phyloP scores from a whole-genome alignment of 352 stramenopile species.

The Phytophthora brassicae region DNA sequence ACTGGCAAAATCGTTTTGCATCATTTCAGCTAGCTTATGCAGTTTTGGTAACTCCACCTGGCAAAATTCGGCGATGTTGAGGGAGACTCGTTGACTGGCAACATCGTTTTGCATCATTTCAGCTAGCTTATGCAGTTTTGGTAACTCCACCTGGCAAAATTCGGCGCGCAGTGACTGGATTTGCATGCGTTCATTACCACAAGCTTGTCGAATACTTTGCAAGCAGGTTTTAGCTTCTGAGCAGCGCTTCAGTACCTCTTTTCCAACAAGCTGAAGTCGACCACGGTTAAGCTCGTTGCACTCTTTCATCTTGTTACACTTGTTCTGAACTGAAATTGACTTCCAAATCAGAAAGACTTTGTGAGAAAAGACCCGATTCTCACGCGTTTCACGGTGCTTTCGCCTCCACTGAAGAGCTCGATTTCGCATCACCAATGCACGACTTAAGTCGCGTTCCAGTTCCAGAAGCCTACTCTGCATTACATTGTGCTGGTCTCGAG shows the following conservation, averaged over 20 bases:
- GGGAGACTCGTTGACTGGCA: slow-evolving; percentile 8
- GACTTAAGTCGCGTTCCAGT: slow-evolving; percentile 24
- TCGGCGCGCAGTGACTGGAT: slow-evolving; percentile 25
- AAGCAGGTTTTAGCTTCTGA: slow-evolving; percentile 13
- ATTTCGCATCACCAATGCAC: slow-evolving; percentile 34
- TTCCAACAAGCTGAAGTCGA: slow-evolving; percentile 10
- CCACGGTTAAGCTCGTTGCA: slow-evolving; percentile 12
- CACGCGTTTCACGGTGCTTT: slow-evolving; percentile 14
- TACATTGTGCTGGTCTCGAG: slow-evolving; percentile 14
- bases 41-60: slow-evolving; percentile 22
- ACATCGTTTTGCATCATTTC: slow-evolving; percentile 6
- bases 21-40: slow-evolving; percentile 3
- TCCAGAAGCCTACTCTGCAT: slow-evolving; percentile 18
- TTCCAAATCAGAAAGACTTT: slow-evolving; percentile 39
- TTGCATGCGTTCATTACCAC: slow-evolving; percentile 2
- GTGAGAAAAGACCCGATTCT: not conserved
- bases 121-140: slow-evolving; percentile 15
- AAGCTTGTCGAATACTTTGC: slow-evolving; percentile 9
- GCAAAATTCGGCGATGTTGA: slow-evolving; percentile 27
- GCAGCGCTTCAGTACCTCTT: slow-evolving; percentile 14
- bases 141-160: slow-evolving; percentile 14
- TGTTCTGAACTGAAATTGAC: slow-evolving; percentile 10
- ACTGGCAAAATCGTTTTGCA: slow-evolving; percentile 1
- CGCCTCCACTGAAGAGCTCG: slow-evolving; percentile 38
- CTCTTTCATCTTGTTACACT: not conserved